Base-by-base conservation (phyloP, 2,329 filamentous ascomycete genomes). In the Aspergillus spinulosporus region DNA sequence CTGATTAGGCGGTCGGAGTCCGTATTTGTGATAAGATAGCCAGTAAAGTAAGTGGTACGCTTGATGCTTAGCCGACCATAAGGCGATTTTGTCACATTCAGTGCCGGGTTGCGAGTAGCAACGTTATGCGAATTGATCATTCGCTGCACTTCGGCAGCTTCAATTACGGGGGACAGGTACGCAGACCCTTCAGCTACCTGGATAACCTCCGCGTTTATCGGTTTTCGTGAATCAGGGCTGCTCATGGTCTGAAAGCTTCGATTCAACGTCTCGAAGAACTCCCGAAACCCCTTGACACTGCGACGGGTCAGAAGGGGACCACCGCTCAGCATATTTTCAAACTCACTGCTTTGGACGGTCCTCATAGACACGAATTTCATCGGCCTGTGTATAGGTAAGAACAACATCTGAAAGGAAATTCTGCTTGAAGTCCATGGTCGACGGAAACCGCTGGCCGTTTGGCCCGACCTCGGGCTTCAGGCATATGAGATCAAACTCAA, bases 401-500 rank as follows among this genome's bases (percentile, higher is more conserved):
- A 97, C 84, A 52, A 97, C 77, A 26, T 88, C 84, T 60, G 85
- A 82, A 29, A 99, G 83, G 66, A 97, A 90, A 39, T 85, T 80
- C 70, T 96, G 89, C 78, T 99, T 99, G 81, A 96, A 99, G 28
- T 84, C 78, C 87, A 97, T 94, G 2, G 94, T 99, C 67, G 81
- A 90, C 51, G 78, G 72, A 70, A 97, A 95, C 15, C 81, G 83
- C 73, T 96, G 86, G 63, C 88, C 89, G 56, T 84, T 85, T 1
- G 93, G 94, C 4, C 91, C 89, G 58, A 88, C 87, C 56, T 85
- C 82, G 2, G 94, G 94, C 76, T 97, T 97, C 57, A 99, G 80
- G 49, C 88, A 88, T 12, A 37, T 11, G 34, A 34, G 31, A 34
- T 11, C 34, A 11, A 11, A 37, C 4, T 37, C 34, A 37, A 37